These are phyloP conservation scores for Quercus aquifolioides DNA, from an alignment of 306 rosid genomes.

Conservation along the genomic window DNA sequence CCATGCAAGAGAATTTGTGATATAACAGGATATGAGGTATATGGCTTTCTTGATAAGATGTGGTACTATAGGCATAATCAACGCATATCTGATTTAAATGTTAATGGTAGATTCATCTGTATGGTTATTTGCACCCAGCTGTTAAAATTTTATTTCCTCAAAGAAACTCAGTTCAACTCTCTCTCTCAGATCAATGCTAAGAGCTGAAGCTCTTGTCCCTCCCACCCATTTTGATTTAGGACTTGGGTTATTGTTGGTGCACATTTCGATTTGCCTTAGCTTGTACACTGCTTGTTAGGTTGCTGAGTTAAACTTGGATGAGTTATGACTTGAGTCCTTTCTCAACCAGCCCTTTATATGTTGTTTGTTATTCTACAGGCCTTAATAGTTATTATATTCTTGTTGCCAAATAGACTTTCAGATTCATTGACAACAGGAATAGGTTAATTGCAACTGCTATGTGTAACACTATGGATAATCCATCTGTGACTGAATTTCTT, in stretches of 20 bases:
- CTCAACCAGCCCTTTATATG: not conserved
- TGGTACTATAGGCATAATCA: not conserved
- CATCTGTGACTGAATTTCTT: not conserved
- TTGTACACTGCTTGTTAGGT: not conserved
- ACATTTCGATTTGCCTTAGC: not conserved
- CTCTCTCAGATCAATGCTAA: not conserved
- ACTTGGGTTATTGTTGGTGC: not conserved
- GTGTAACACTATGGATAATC: not conserved
- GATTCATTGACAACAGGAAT: not conserved
- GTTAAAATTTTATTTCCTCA: not conserved
- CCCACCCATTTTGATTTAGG: not conserved
- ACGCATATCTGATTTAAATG: not conserved
- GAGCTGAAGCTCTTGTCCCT: not conserved
- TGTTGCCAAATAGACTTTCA: not conserved
- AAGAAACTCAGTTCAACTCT: not conserved
- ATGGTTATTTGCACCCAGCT: not conserved
- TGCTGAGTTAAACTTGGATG: not conserved
- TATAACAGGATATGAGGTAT: conserved; percentile 87
- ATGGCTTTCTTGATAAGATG: conserved; percentile 9
- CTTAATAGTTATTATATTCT: not conserved
- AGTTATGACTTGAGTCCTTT: not conserved
- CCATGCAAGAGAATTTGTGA: conserved; percentile 92
- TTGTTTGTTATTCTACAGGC: conserved; percentile 4
- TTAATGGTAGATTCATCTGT: not conserved
- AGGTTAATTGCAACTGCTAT: not conserved